Base-by-base conservation (phyloP, 108 stramenopile species). In the Fistulifera pelliculosa region DNA sequence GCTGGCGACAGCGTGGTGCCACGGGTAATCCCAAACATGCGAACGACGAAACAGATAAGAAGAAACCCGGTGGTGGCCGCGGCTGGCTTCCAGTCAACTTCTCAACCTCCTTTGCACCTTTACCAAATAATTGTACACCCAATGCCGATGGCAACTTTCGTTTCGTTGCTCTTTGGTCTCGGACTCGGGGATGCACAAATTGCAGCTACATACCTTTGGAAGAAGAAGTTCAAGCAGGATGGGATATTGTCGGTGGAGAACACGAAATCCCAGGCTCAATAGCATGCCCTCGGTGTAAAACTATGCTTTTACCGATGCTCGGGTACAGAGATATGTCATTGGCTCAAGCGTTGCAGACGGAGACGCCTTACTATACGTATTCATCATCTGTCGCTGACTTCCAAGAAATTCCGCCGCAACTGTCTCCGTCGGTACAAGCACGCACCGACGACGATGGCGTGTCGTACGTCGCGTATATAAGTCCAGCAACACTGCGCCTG, bases 191-290 rank as follows among this genome's bases (percentile, higher is more conserved):
- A 6, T 91, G 90, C 41, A 64, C 76, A 43, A 55, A 66, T 55
- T 91, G 90, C 56, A 58, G 64, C 5, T 87, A 91, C 56, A 66
- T 74, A 23, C 90, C 83, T 3, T 57, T 91, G n/a, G 90, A 91
- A 38, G 90, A 91, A 73, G 90, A 91, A 65, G 70, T 91, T 38
- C 80, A 82, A 54, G 70, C 76, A 56, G 85, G 90, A 0, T 91
- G 90, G 90, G 85, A 87, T 61, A 61, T 68, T 7, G 48, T 75
- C 8, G 68, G 71, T 21, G 73, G 62, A 22, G 71, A 70, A 22
- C 43, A 49, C 14, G 83, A 81, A 35, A 52, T 54, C 38, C 44
- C 56, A 44, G 63, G 62, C 24, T 49, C 66, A n/a, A 59, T 87
- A 19, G 47, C 49, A 18, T 91, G 90, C 58, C 79, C 85, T 19